Evolutionary conservation across 2,329 filamentous ascomycete species (phyloP).

Genomic region (Aspergillus floridensis): DNA sequence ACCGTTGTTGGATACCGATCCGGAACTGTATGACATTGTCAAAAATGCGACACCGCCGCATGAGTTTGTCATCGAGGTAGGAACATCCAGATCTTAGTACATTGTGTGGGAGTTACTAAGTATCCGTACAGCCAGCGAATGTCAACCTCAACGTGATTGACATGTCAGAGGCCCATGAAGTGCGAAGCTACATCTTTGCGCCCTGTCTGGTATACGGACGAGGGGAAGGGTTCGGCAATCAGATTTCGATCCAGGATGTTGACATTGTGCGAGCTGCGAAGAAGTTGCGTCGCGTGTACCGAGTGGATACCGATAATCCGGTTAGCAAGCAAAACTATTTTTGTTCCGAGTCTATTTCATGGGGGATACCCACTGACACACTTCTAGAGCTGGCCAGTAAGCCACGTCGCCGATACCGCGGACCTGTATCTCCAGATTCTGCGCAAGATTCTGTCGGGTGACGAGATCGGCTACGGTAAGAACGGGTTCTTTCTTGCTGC

Average conservation of each 20-base stretch:
- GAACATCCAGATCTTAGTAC: too few species aligned
- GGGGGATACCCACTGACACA: not conserved
- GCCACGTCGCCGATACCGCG: constrained; percentile 51
- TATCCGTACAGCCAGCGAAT: constrained; percentile 32
- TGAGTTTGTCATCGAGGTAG: constrained; percentile 19
- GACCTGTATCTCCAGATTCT: constrained; percentile 49
- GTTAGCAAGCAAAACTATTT: constrained; percentile 18
- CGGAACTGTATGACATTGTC: constrained; percentile 45
- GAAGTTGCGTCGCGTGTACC: constrained; percentile 41
- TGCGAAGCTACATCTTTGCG: constrained; percentile 53
- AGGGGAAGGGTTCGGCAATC: constrained; percentile 52
- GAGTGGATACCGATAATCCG: constrained; percentile 39
- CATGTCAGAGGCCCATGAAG: constrained; percentile 40
- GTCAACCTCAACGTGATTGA: constrained; percentile 49
- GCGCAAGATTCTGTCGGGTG: constrained; percentile 42
- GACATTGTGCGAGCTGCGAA: constrained; percentile 50
- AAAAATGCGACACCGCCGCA: constrained; percentile 38
- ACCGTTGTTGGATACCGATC: constrained; percentile 46
- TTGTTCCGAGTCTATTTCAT: not conserved
- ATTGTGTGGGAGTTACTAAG: too few species aligned
- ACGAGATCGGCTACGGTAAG: constrained; percentile 41
- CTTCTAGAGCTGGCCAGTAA: constrained; percentile 52
- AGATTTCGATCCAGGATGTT: constrained; percentile 52
- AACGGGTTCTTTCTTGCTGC: constrained; percentile 53
- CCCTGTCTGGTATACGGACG: constrained; percentile 56